Conservation (phyloP, 441 rosid genomes). For the Pelargonium citronellum region DNA sequence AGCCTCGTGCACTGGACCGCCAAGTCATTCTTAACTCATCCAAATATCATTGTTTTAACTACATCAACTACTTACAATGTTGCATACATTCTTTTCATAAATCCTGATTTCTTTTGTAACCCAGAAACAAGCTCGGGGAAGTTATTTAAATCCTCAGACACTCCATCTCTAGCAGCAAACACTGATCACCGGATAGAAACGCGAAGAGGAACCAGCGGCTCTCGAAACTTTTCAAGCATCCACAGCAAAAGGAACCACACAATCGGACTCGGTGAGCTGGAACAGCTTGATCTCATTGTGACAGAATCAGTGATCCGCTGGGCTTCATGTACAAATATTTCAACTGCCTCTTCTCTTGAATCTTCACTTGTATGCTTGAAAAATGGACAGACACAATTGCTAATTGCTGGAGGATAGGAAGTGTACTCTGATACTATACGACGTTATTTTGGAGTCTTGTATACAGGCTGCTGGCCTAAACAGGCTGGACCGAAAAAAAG, state of each 20-base stretch:
- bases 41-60: too few species aligned
- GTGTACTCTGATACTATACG: not conserved
- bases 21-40: not conserved
- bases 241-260: slow-evolving; percentile 64
- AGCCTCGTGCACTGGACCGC: too few species aligned
- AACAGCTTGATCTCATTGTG: slow-evolving; percentile 49
- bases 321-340: slow-evolving; percentile 73
- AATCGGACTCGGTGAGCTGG: slow-evolving; percentile 65
- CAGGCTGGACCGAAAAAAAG: too few species aligned
- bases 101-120: slow-evolving; percentile 1
- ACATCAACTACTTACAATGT: too few species aligned
- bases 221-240: slow-evolving; percentile 36
- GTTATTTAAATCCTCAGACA: slow-evolving; percentile 28
- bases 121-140: slow-evolving; percentile 39
- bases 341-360: not conserved
- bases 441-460: too few species aligned
- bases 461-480: too few species aligned
- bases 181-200: slow-evolving; percentile 31
- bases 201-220: slow-evolving; percentile 32
- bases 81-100: not conserved
- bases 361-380: not conserved
- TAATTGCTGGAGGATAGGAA: not conserved
- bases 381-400: not conserved
- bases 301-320: slow-evolving; percentile 65
- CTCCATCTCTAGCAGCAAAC: slow-evolving; percentile 27